Conservation (phyloP, 2,329 filamentous ascomycete species). For the Xylaria hypoxylon region DNA sequence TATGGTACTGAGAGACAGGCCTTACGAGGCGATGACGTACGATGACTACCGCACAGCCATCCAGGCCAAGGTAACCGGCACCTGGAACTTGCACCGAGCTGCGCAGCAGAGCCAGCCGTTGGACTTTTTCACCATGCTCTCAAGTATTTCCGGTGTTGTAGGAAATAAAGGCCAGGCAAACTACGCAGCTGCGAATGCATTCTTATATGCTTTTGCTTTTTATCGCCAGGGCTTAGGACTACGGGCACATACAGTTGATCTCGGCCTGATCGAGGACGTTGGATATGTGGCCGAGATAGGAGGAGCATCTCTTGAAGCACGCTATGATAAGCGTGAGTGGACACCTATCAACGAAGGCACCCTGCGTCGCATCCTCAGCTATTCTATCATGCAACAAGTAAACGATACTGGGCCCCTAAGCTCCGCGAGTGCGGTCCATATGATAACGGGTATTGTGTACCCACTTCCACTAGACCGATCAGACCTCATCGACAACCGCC, state of each 20-base stretch:
- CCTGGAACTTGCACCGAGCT: slow-evolving; percentile 52
- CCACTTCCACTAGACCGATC: too few relatives aligned
- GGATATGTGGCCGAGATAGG: slow-evolving; percentile 31
- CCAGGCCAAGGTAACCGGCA: slow-evolving; percentile 51
- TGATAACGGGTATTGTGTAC: too few relatives aligned
- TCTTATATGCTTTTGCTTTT: slow-evolving; percentile 55
- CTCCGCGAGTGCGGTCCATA: too few relatives aligned
- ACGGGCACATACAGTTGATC: slow-evolving; percentile 53
- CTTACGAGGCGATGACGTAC: slow-evolving; percentile 48
- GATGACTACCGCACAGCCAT: slow-evolving; percentile 49
- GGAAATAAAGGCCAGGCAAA: slow-evolving; percentile 56
- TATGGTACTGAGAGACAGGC: slow-evolving; percentile 49
- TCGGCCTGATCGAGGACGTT: slow-evolving; percentile 54
- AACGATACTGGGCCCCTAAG: too few relatives aligned
- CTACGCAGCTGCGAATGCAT: slow-evolving; percentile 57
- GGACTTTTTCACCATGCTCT: slow-evolving; percentile 55
- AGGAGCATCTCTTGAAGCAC: background rate
- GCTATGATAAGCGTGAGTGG: slow-evolving; percentile 11
- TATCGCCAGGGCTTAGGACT: slow-evolving; percentile 52
- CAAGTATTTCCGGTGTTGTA: slow-evolving; percentile 52
- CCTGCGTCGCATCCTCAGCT: too few relatives aligned
- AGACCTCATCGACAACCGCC: too few relatives aligned
- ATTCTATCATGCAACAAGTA: too few relatives aligned
- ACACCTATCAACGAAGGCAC: slow-evolving; percentile 18
- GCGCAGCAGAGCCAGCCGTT: slow-evolving; percentile 35